Evolutionary conservation across 805 yeast species (phyloP).

Genomic region (Yarrowia sp.): DNA sequence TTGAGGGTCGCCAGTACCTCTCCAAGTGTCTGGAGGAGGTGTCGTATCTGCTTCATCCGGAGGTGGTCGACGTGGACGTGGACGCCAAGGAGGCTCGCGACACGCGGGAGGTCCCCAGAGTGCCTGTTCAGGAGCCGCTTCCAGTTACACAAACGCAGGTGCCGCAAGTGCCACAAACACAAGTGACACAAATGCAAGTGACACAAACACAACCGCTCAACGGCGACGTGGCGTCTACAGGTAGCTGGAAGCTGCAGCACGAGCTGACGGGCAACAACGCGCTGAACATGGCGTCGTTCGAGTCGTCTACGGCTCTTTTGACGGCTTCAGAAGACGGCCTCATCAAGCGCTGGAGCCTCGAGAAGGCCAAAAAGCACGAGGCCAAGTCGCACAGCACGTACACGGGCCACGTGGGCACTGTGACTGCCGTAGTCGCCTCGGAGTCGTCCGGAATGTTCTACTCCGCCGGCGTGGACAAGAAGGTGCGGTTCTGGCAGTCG

Average conservation of each 20-base stretch:
- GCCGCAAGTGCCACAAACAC: background rate
- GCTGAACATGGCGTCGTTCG: conserved; percentile 16
- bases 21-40: conserved; percentile 42
- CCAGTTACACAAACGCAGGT: background rate
- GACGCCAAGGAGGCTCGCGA: background rate
- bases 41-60: conserved; percentile 36
- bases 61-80: conserved; percentile 28
- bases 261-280: conserved; percentile 8
- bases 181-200: too few relatives aligned
- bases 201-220: background rate
- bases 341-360: conserved; percentile 31
- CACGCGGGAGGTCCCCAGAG: conserved; percentile 4
- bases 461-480: conserved; percentile 32
- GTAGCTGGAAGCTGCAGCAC: conserved; percentile 11
- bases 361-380: conserved; percentile 16
- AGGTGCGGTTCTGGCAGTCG: conserved; percentile 31
- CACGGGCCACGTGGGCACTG: conserved; percentile 31
- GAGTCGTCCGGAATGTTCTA: conserved; percentile 28
- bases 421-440: conserved; percentile 30
- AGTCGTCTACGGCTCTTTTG: conserved; percentile 19
- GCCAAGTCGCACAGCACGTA: conserved; percentile 27
- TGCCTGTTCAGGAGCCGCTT: conserved; percentile 1
- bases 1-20: conserved; percentile 37
- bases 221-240: background rate
- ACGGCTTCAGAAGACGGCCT: conserved; percentile 33